Base-by-base conservation (phyloP, 2,329 filamentous ascomycete genomes). In the Diaporthe ilicicola region DNA sequence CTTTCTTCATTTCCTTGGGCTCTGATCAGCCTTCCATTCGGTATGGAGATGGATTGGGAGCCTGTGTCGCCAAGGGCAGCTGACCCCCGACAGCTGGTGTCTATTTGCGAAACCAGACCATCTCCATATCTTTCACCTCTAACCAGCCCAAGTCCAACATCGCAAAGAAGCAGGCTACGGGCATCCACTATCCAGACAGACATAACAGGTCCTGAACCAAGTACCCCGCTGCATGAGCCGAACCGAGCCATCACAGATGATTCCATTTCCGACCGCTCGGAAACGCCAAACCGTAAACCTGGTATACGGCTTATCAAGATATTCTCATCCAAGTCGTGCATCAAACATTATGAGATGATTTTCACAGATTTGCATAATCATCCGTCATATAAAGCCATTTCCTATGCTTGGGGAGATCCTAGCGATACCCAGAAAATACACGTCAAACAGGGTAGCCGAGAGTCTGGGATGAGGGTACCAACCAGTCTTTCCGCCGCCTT, bases 361-460 rank as follows among this genome's bases (percentile, higher is more conserved):
- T 34, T 34, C 27, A 53, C 50, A 32, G 15, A 53, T 9, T 32
- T 19, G 27, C 27, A 34, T 12, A 9, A 54, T 3, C 29, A 15
- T 8, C 48, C 68, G 15, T 27, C 15, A 5, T 70, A 67, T 29
- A 42, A 66, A 19, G 69, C 61, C n/a, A 27, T 70, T 2, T 70
- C 69, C 4, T 70, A 70, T 37, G 59, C 29, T 7, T 70, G 61
- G 69, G 69, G 69, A 17, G 61, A 70, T 29, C 9, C 48, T 4
- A 32, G 39, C 17, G 4, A 29, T 22, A 42, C 27, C 6, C 8
- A 13, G 13, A 8, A n/a, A 19, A 15, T 70, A n/a, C 19, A 13
- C 7, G 22, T 53, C 17, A 27, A 10, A 55, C 24, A 13, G 9
- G 9, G 5, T 19, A 15, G 1, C 1, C n/a, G 15, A 22, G 19